Conservation (phyloP, 2,329 filamentous ascomycete species). For the Ambrosiella beaveri region DNA sequence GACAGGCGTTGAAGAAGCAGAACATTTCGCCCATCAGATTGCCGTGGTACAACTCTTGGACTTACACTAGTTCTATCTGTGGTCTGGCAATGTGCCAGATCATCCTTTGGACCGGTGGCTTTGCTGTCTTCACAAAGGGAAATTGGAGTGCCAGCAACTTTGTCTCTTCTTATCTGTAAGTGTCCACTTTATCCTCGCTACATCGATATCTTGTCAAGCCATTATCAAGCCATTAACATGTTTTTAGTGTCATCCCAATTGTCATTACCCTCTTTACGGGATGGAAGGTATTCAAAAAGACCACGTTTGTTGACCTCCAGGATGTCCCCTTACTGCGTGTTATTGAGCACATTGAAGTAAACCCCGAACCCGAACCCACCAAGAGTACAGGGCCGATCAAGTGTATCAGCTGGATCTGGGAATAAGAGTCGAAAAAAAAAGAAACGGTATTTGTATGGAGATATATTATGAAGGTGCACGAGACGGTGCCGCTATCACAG, state of each 20-base stretch:
- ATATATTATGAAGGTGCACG: neutral
- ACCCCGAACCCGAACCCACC: conserved; percentile 2
- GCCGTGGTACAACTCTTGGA: conserved; percentile 48
- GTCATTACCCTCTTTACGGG: conserved; percentile 37
- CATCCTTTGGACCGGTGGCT: conserved; percentile 54
- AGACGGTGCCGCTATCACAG: too few relatives aligned
- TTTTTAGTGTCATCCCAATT: conserved; percentile 38
- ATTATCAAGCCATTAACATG: neutral
- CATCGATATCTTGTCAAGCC: neutral
- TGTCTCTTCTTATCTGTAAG: conserved; percentile 45
- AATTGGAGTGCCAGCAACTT: conserved; percentile 41
- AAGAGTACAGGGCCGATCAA: conserved; percentile 7
- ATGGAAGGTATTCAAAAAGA: conserved; percentile 51
- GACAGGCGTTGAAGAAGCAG: conserved; percentile 36
- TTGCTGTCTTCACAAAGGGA: conserved; percentile 41
- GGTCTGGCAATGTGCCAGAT: conserved; percentile 43
- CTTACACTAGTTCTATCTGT: conserved; percentile 39
- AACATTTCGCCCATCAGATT: conserved; percentile 31
- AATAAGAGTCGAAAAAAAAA: conserved; percentile 1
- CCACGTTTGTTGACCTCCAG: conserved; percentile 33
- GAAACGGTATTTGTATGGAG: neutral
- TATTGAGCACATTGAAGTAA: conserved; percentile 24
- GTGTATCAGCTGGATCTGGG: conserved; percentile 11
- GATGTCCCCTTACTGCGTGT: conserved; percentile 36
- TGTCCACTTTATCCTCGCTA: conserved; percentile 11